Evolutionary conservation across 345 rosid species (phyloP).

Genomic region (Angophora floribunda): DNA sequence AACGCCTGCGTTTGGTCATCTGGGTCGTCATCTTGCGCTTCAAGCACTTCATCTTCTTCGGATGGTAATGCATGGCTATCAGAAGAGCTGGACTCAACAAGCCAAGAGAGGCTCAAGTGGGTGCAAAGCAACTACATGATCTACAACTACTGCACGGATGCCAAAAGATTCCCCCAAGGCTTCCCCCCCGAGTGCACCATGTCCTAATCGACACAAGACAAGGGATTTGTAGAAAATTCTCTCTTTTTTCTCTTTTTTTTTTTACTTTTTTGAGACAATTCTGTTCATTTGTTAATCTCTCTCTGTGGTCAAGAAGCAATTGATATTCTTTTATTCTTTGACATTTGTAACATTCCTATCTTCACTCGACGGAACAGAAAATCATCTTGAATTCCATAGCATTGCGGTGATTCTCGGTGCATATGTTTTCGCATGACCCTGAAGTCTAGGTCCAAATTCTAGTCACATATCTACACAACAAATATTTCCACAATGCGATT

Average conservation of each 20-base stretch:
- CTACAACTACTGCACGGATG: constrained; percentile 44
- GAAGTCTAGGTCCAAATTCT: neutral
- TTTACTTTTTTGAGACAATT: neutral
- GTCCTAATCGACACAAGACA: neutral
- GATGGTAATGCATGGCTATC: constrained; percentile 16
- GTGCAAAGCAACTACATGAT: constrained; percentile 46
- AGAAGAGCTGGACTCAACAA: constrained; percentile 18
- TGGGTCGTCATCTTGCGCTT: constrained; percentile 18
- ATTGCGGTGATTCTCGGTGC: neutral
- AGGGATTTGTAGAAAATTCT: neutral
- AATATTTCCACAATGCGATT: neutral
- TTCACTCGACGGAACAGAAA: neutral
- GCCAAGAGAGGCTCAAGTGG: constrained; percentile 25
- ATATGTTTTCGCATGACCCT: neutral
- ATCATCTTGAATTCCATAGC: neutral
- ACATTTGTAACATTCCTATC: neutral
- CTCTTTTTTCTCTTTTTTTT: neutral
- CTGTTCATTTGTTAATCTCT: neutral
- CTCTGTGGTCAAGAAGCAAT: neutral
- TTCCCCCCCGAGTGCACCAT: constrained; percentile 37
- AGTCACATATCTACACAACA: neutral
- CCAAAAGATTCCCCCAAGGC: constrained; percentile 44
- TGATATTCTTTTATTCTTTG: neutral
- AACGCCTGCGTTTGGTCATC: constrained; percentile 41
- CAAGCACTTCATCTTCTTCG: neutral